These are phyloP conservation scores for Epichloe bromicola DNA, from an alignment of 2,329 filamentous ascomycete genomes.

Conservation along the genomic window DNA sequence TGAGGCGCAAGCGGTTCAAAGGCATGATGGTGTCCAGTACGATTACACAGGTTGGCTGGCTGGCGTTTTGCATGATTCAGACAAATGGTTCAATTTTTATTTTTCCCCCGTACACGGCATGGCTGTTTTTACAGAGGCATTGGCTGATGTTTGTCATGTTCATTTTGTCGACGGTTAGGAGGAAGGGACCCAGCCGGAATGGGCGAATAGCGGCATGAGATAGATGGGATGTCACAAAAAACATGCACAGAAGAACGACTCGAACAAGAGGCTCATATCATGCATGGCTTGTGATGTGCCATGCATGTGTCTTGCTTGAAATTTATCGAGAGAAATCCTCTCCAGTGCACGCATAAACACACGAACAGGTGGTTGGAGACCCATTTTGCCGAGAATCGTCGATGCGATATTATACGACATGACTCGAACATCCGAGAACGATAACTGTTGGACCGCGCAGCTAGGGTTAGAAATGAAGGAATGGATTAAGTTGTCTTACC, in stretches of 20 bases:
- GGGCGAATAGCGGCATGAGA: conserved; percentile 5
- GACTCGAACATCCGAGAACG: too few species aligned
- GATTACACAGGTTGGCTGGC: background rate
- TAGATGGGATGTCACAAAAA: conserved; percentile 8
- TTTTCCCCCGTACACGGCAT: conserved; percentile 1
- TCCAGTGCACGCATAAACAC: too few species aligned
- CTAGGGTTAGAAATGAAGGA: too few species aligned
- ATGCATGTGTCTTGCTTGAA: too few species aligned
- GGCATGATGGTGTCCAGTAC: conserved; percentile 2
- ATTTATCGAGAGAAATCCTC: too few species aligned
- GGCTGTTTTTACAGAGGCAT: conserved; percentile 4
- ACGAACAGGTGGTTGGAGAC: too few species aligned
- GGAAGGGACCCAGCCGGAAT: conserved; percentile 1
- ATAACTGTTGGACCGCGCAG: too few species aligned
- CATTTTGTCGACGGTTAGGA: background rate
- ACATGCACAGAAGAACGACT: background rate
- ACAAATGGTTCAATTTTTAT: background rate
- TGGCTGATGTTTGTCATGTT: background rate
- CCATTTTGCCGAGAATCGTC: too few species aligned
- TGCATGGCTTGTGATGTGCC: too few species aligned
- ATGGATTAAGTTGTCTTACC: too few species aligned
- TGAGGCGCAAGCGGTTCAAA: conserved; percentile 1
- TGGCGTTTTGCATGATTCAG: conserved; percentile 6
- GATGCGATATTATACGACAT: too few species aligned
- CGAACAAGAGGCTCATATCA: background rate